A percentile compares a stretch with the other conserved stretches of the same genome.
Evolutionary conservation across 2,329 filamentous ascomycete species (phyloP).

Genomic region (Emericellopsis atlantica): DNA sequence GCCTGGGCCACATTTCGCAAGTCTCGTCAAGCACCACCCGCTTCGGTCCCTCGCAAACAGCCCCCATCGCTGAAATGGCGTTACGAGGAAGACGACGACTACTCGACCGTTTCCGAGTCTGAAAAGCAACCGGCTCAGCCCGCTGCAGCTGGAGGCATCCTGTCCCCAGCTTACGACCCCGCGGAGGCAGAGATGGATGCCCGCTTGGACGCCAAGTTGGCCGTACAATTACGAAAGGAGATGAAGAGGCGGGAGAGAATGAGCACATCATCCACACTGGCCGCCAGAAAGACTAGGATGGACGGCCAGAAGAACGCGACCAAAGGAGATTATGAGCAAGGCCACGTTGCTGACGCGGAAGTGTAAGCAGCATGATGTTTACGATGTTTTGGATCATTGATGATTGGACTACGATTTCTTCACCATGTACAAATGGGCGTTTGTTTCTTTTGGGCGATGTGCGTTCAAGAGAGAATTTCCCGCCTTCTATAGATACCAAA

Average conservation of each 20-base stretch:
- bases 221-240: not conserved
- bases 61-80: not conserved
- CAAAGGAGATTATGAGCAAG: too few relatives aligned
- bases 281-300: too few relatives aligned
- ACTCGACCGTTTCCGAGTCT: conserved; percentile 3
- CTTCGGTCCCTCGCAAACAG: not conserved
- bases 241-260: not conserved
- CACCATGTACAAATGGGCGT: not conserved
- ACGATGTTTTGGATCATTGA: too few relatives aligned
- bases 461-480: too few relatives aligned
- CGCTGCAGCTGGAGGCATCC: not conserved
- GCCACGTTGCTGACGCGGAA: too few relatives aligned
- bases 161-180: not conserved
- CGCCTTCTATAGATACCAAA: too few relatives aligned
- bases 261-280: not conserved
- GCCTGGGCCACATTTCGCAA: not conserved
- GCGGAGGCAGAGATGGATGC: conserved; percentile 1
- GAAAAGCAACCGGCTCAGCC: not conserved
- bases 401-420: too few relatives aligned
- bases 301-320: too few relatives aligned
- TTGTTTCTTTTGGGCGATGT: conserved; percentile 1
- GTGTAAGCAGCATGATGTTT: too few relatives aligned
- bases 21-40: not conserved
- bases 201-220: conserved; percentile 2
- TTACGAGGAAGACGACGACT: conserved; percentile 1